Evolutionary conservation across 2,329 filamentous ascomycete species (phyloP), one percentile per base, ranked within the genome.

Genomic region (Volutella citrinella): DNA sequence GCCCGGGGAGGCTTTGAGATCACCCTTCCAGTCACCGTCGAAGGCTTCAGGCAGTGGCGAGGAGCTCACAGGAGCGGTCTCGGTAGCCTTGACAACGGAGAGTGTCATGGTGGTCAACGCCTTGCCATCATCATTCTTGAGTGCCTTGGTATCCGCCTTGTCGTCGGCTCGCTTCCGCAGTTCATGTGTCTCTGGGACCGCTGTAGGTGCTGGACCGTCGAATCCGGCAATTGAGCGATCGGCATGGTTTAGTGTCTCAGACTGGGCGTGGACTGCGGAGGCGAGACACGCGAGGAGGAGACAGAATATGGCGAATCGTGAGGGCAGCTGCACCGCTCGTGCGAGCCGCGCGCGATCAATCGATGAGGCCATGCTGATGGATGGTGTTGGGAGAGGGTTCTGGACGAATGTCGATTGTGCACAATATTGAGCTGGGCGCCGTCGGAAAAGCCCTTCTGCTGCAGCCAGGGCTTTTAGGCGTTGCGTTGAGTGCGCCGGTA

Each of bases 1-100:
- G 28, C 69, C 72, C 31, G 67, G 64, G 10, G 61, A 51, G 33
- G 58, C 61, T 12, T 74, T 73, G 60, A 86, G 84, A 48, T 84
- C 82, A 42, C 70, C 70, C 7, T 73, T 71, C 19, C 84, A 59
- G 30, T 71, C 75, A 36, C 74, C 79, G 49, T 89, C 84, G 52
- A 87, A 87, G 3, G 83, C 44, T 34, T 54, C 21, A 9, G 74
- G 10, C 61, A 76, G 0, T 82, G 85, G 25, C 84, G 62, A 6
- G 72, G 63, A 41, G 20, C 45, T 47, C 10, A 41, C 34, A 13
- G 40, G 49, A 16, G 40, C 49, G 5, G 48, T 49, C 19, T 43
- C 38, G 12, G 45, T 46, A 14, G 45, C 40, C 14, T 38, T 37
- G 6, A 48, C 32, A 8, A 34, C 30, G 10, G 39, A 43, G 11